Evolutionary conservation across 805 yeast species (phyloP), one percentile per base, ranked within the genome.

Genomic region (Kodamaea leandrae): DNA sequence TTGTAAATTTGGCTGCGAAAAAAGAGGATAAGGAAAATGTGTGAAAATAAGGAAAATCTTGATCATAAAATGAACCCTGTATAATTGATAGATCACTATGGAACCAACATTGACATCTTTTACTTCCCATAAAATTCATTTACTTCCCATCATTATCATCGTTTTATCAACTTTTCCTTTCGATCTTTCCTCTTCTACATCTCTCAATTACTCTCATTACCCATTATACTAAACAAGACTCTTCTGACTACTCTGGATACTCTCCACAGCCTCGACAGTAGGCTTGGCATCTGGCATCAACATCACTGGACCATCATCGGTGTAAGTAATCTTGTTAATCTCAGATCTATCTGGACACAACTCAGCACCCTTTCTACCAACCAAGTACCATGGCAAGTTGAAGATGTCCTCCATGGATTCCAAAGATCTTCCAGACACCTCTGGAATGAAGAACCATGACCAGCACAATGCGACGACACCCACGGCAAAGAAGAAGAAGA

Each of bases 331-430:
- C 47, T 51, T 61, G 52, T 54, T 61, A 33, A 71, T 54, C 45
- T 68, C 72, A 20, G 77, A 68, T 52, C 61, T 64, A 50, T 77
- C 80, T 24, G 81, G 80, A 45, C 77, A 72, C 46, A 77, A 62
- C 47, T 63, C 58, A 23, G 72, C 67, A 52, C 81, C 82, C 42
- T 60, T 68, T 60, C 82, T 66, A 34, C 83, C 83, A 48, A 78
- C 64, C 39, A 74, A 49, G 54, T 76, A 75, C 82, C 82, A 78
- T 39, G 82, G 82, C 50, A 74, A 63, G 52, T 57, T 63, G 63
- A 76, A 76, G 32, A 75, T 53, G 39, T 69, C 76, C 47, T 74
- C 78, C 75, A 76, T 72, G 43, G 68, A 58, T 53, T 76, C 80
- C 58, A 76, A 66, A 21, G 74, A 63, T 46, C 76, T 60, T n/a